Evolutionary conservation across 352 stramenopile genomes (phyloP).

Genomic region (Phytophthora quininea): DNA sequence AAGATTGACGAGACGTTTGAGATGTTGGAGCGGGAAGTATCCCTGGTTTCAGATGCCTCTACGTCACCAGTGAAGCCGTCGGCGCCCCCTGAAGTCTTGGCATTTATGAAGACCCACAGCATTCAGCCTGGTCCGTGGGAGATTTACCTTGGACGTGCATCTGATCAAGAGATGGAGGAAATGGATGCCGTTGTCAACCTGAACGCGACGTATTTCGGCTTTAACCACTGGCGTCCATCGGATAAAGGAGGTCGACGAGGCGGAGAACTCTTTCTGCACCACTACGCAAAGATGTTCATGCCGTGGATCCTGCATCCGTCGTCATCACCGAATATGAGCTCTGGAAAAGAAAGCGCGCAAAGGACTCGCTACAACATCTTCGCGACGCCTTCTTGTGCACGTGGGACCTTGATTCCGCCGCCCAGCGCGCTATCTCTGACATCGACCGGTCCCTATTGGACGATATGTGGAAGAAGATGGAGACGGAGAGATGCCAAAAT

Average conservation of each 20-base stretch:
- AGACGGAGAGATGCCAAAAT: constrained; percentile 70
- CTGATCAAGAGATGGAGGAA: constrained; percentile 70
- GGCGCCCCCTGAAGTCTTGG: constrained; percentile 64
- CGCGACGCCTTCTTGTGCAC: constrained; percentile 85
- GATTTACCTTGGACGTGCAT: constrained; percentile 74
- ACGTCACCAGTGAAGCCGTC: constrained; percentile 72
- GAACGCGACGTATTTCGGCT: constrained; percentile 81
- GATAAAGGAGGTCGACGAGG: constrained; percentile 72
- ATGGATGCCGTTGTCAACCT: constrained; percentile 67
- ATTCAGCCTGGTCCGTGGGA: constrained; percentile 85
- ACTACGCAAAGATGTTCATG: constrained; percentile 86
- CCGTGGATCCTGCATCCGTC: constrained; percentile 69
- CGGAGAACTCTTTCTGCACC: constrained; percentile 84
- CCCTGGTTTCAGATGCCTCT: constrained; percentile 63
- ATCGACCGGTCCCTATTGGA: constrained; percentile 77
- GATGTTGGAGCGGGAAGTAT: constrained; percentile 62
- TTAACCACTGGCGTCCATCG: constrained; percentile 74
- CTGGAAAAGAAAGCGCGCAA: constrained; percentile 59
- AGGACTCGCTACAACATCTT: constrained; percentile 65
- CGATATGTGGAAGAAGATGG: constrained; percentile 87
- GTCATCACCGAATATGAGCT: constrained; percentile 51
- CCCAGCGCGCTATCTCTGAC: constrained; percentile 70
- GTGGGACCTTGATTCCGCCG: constrained; percentile 79
- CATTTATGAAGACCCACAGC: constrained; percentile 80
- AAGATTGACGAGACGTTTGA: constrained; percentile 70